Evolutionary conservation across 2,329 filamentous ascomycete species (phyloP).

Genomic region (Colletotrichum gloeosporioides): DNA sequence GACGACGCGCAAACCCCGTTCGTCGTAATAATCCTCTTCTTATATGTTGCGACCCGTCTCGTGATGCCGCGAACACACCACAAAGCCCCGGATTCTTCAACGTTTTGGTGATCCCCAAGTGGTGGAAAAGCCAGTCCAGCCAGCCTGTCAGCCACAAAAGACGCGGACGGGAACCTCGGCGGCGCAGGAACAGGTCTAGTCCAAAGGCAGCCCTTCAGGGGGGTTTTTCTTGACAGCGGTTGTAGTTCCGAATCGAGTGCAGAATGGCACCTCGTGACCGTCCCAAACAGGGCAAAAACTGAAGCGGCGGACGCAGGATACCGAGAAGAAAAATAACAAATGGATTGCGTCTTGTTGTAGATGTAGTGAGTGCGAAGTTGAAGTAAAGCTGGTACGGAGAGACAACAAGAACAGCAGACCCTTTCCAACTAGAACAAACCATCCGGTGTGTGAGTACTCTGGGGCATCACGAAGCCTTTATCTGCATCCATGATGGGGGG

Average conservation of each 20-base stretch:
- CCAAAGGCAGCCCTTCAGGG: neutral
- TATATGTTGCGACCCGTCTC: neutral
- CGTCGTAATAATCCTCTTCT: neutral
- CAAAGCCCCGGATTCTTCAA: neutral
- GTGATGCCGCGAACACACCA: neutral
- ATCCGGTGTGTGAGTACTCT: neutral
- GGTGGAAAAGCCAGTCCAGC: constrained; percentile 1
- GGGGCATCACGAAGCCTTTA: constrained; percentile 23
- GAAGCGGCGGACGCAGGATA: neutral
- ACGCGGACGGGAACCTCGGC: neutral
- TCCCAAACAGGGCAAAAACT: neutral
- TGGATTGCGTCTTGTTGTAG: neutral
- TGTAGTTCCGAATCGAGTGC: neutral
- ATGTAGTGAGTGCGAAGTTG: neutral
- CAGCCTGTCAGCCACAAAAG: neutral
- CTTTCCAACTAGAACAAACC: neutral
- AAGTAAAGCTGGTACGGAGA: neutral
- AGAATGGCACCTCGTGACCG: constrained; percentile 17
- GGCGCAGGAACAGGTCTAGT: constrained; percentile 3
- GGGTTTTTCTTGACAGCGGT: neutral
- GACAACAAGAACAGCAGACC: neutral
- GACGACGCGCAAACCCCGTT: neutral
- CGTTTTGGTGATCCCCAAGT: neutral
- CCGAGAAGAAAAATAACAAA: neutral
- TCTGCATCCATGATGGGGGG: neutral